A percentile compares a stretch with the other conserved stretches of the same genome.
These are phyloP conservation scores for Solanum lycopersicoides DNA, from an alignment of 257 asterid genomes.

Conservation along the genomic window DNA sequence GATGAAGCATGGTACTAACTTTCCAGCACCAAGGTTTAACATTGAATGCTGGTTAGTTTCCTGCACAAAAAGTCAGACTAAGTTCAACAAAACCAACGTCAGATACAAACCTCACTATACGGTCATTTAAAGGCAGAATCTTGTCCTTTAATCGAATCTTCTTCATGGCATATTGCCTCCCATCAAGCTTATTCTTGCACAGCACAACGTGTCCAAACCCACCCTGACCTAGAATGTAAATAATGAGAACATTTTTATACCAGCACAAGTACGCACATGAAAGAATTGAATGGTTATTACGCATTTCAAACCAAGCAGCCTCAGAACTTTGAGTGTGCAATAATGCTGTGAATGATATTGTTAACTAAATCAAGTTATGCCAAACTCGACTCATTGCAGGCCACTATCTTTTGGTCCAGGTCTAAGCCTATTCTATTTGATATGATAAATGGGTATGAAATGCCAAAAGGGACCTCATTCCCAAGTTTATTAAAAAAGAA, in stretches of 20 bases:
- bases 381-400: not conserved
- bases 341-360: not conserved
- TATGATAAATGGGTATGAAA: not conserved
- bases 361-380: not conserved
- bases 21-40: not conserved
- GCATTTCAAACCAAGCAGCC: not conserved
- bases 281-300: not conserved
- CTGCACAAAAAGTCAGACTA: not conserved
- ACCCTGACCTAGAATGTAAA: slow-evolving; percentile 67
- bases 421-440: not conserved
- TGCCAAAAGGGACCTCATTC: not conserved
- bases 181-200: slow-evolving; percentile 96
- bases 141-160: slow-evolving; percentile 86
- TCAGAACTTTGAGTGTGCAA: not conserved
- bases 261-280: not conserved
- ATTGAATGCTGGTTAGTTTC: not conserved
- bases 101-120: slow-evolving; percentile 65
- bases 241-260: not conserved
- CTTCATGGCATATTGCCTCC: slow-evolving; percentile 95
- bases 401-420: not conserved
- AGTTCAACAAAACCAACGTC: not conserved
- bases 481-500: not conserved
- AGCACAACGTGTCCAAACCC: slow-evolving; percentile 96
- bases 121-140: slow-evolving; percentile 77
- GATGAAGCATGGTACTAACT: not conserved